phyloP scores from a whole-genome alignment of 768 basidiomycete genomes.

The Boletus tylopilopsis region DNA sequence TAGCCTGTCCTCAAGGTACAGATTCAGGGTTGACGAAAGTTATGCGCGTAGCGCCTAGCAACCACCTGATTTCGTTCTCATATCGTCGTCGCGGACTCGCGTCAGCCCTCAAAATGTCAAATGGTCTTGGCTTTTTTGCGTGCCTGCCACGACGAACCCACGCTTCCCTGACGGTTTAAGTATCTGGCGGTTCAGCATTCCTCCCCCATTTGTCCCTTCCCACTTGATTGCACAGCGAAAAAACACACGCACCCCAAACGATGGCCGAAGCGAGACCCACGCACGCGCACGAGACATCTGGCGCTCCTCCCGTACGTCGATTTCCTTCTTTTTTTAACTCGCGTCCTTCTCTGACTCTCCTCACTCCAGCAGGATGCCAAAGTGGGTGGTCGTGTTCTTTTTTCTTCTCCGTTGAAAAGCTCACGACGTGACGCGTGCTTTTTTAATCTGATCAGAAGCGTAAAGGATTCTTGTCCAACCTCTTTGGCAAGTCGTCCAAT shows the following conservation, averaged over 20 bases:
- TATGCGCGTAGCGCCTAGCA: too few species aligned
- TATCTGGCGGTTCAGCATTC: neutral
- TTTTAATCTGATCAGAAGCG: constrained; percentile 6
- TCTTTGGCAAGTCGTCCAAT: constrained; percentile 2
- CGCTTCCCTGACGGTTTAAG: constrained; percentile 1
- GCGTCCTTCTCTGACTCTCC: neutral
- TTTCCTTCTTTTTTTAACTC: too few species aligned
- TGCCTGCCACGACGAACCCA: constrained; percentile 5
- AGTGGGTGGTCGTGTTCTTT: neutral
- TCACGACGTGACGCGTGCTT: neutral
- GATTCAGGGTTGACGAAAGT: too few species aligned
- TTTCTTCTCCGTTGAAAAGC: neutral
- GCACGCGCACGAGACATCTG: neutral
- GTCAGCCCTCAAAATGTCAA: neutral
- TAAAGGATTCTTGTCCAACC: constrained; percentile 15
- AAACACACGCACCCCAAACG: neutral
- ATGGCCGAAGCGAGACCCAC: constrained; percentile 4
- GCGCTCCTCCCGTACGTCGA: too few species aligned
- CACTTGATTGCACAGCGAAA: neutral
- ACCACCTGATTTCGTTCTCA: too few species aligned
- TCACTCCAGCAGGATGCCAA: constrained; percentile 7
- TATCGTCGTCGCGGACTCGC: neutral
- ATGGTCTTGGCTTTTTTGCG: neutral
- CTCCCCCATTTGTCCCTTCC: neutral
- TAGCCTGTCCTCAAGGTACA: too few species aligned